Percentiles rank a stretch among this genome's conserved stretches.
Conservation (phyloP, 805 yeast species). For the Candida ovalis region DNA sequence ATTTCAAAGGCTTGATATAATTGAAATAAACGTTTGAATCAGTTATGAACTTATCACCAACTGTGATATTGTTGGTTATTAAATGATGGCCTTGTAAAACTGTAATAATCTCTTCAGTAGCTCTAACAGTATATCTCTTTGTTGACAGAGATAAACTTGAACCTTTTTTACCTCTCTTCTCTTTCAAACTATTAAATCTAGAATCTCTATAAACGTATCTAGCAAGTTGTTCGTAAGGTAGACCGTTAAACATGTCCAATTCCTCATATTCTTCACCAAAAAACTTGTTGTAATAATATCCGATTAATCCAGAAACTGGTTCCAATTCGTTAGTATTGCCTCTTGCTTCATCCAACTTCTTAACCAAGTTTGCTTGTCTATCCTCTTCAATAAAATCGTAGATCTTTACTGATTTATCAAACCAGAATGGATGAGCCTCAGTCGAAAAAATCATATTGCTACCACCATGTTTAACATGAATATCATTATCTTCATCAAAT, state of each 20-base stretch:
- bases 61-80: background rate
- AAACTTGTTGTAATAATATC: background rate
- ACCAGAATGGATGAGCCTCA: constrained; percentile 91
- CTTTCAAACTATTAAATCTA: background rate
- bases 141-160: too few relatives aligned
- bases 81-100: constrained; percentile 5
- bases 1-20: constrained; percentile 7
- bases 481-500: constrained; percentile 66
- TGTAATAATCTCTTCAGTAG: background rate
- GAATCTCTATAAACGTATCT: background rate
- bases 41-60: constrained; percentile 5
- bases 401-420: constrained; percentile 33
- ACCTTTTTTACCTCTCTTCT: background rate
- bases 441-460: constrained; percentile 60
- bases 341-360: background rate
- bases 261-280: constrained; percentile 1
- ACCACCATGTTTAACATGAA: constrained; percentile 32
- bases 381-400: constrained; percentile 24
- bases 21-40: constrained; percentile 6
- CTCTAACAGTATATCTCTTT: background rate
- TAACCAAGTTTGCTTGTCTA: constrained; percentile 11
- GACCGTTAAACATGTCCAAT: background rate
- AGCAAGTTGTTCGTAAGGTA: background rate
- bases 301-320: background rate
- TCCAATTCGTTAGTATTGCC: constrained; percentile 1